A percentile compares a stretch with the other conserved stretches of the same genome.
Conservation (phyloP, 1,284 basidiomycete species). For the Apiotrichum gracile region DNA sequence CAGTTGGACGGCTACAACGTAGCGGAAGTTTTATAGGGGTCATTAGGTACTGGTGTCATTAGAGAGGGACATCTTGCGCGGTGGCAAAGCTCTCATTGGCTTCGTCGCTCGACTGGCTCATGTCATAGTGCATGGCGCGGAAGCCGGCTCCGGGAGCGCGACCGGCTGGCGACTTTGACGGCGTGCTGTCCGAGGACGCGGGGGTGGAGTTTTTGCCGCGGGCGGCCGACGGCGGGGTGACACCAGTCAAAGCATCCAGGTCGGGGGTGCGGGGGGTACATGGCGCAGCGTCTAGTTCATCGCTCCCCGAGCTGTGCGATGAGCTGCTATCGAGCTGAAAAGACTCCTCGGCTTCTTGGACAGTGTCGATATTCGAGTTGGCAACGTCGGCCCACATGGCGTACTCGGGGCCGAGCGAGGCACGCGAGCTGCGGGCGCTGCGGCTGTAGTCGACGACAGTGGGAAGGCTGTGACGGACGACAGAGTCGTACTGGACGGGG, state of each 20-base stretch:
- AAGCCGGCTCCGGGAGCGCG: not conserved
- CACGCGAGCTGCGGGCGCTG: not conserved
- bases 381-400: not conserved
- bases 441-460: slow-evolving; percentile 3
- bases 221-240: not conserved
- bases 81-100: not conserved
- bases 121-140: slow-evolving; percentile 5
- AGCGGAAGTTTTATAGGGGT: not conserved
- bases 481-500: not conserved
- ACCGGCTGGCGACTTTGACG: not conserved
- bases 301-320: slow-evolving; percentile 1
- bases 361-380: not conserved
- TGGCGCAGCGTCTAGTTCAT: slow-evolving; percentile 8
- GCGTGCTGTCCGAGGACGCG: not conserved
- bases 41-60: not conserved
- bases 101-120: slow-evolving; percentile 1
- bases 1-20: not conserved
- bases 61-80: not conserved
- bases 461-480: not conserved
- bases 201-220: not conserved
- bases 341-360: slow-evolving; percentile 1
- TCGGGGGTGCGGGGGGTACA: slow-evolving; percentile 17
- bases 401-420: not conserved
- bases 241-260: slow-evolving; percentile 2
- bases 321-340: slow-evolving; percentile 2